Conservation (phyloP, 2,329 filamentous ascomycete species). For the Hypoxylon rubiginosum region DNA sequence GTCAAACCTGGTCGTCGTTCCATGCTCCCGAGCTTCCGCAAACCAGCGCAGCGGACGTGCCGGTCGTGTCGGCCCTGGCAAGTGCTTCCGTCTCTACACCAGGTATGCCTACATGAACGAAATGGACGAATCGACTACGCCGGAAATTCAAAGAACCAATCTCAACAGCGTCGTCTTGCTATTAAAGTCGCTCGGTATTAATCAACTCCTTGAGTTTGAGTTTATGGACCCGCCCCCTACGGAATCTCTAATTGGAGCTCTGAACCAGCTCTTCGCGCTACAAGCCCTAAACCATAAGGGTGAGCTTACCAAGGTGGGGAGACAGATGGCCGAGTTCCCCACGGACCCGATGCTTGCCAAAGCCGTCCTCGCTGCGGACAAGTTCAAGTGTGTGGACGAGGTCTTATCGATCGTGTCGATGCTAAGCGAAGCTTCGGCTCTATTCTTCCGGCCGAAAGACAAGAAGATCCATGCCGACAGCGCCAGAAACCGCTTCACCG, state of each 20-base stretch:
- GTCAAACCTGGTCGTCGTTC: conserved; percentile 90
- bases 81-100: conserved; percentile 93
- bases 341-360: conserved; percentile 93
- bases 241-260: conserved; percentile 86
- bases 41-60: conserved; percentile 95
- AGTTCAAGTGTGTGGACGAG: conserved; percentile 93
- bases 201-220: conserved; percentile 92
- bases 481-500: conserved; percentile 87
- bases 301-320: conserved; percentile 88
- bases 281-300: conserved; percentile 91
- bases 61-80: conserved; percentile 90
- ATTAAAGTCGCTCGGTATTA: conserved; percentile 90
- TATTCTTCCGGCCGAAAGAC: conserved; percentile 96
- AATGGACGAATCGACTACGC: conserved; percentile 90
- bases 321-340: conserved; percentile 96
- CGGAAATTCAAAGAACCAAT: conserved; percentile 93
- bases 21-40: conserved; percentile 90
- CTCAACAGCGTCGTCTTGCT: conserved; percentile 86
- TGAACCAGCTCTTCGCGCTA: conserved; percentile 92
- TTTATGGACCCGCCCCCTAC: conserved; percentile 95
- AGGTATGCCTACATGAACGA: conserved; percentile 96
- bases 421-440: conserved; percentile 86
- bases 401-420: conserved; percentile 94
- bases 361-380: conserved; percentile 87
- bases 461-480: conserved; percentile 97